phyloP scores from a whole-genome alignment of 2,329 filamentous ascomycete species.

The Diaporthe australafricana region DNA sequence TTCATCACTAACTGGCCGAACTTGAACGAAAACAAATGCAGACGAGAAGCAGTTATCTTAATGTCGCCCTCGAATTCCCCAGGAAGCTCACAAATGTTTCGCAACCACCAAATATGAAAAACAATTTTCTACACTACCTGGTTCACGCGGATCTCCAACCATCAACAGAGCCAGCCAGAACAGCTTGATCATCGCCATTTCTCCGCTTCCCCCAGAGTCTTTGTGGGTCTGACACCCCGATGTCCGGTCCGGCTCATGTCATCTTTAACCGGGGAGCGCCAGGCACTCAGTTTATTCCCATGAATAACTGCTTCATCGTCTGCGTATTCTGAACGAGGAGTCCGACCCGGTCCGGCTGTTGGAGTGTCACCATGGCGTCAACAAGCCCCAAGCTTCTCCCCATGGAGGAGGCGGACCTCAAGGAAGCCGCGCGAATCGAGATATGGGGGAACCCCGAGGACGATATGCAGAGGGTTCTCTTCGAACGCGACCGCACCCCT shows the following conservation, averaged over 20 bases:
- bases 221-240: background rate
- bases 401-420: slow-evolving; percentile 13
- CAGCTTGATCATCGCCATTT: background rate
- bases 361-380: background rate
- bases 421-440: slow-evolving; percentile 5
- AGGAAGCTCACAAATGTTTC: background rate
- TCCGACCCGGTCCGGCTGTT: background rate
- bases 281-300: background rate
- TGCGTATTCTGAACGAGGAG: background rate
- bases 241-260: background rate
- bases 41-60: background rate
- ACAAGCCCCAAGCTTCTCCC: background rate
- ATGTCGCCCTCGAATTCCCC: too few relatives aligned
- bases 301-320: background rate
- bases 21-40: background rate
- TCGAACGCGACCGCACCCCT: slow-evolving; percentile 12
- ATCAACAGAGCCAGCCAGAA: background rate
- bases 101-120: background rate
- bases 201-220: background rate
- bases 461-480: slow-evolving; percentile 9
- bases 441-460: slow-evolving; percentile 8
- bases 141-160: background rate
- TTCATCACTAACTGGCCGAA: too few relatives aligned
- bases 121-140: background rate
- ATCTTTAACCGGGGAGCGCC: too few relatives aligned